Base-by-base conservation (phyloP, 202 grass and related monocot species). In the Tripidium arundinaceum region DNA sequence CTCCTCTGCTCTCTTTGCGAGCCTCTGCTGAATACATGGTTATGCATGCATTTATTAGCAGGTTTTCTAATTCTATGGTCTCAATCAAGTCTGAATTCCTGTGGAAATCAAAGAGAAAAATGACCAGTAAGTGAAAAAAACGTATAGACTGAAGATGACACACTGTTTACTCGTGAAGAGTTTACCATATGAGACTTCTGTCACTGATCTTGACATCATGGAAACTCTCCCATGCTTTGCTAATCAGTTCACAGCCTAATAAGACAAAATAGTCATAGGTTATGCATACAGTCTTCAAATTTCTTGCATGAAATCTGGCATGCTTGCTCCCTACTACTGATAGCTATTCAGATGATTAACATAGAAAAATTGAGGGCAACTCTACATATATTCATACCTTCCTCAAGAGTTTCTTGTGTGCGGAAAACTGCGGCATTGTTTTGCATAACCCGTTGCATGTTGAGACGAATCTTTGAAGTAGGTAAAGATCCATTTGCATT, bases 371-470 rank as follows among this genome's bases (percentile, higher is more conserved):
- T n/a, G n/a, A n/a, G n/a, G n/a, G n/a, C n/a, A n/a, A n/a, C n/a
- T n/a, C n/a, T n/a, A n/a, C n/a, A n/a, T n/a, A n/a, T n/a, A n/a
- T n/a, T n/a, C n/a, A n/a, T 70, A 91, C 90, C 90, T 88, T 92
- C 90, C 55, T 83, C 86, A 54, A 92, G 76, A 16, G 90, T 92
- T 83, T 88, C 83, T 78, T 88, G 90, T 29, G 90, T 92, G 68
- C 90, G 90, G 77, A 92, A 92, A 8, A 92, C 90, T 86, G 90
- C 86, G 64, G 79, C 89, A 74, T 91, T 91, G 45, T 86, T 91
- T 88, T 91, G 86, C 89, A 91, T 91, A 66, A 91, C 86, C 14
- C 86, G 83, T 16, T 91, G 89, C 86, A 91, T 91, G 33, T 91
- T 81, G 25, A 92, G 83, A 58, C 90, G 86, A 38, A 92, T 88